These are phyloP conservation scores for Acorus gramineus DNA, from an alignment of 106 monocot genomes.

Conservation along the genomic window DNA sequence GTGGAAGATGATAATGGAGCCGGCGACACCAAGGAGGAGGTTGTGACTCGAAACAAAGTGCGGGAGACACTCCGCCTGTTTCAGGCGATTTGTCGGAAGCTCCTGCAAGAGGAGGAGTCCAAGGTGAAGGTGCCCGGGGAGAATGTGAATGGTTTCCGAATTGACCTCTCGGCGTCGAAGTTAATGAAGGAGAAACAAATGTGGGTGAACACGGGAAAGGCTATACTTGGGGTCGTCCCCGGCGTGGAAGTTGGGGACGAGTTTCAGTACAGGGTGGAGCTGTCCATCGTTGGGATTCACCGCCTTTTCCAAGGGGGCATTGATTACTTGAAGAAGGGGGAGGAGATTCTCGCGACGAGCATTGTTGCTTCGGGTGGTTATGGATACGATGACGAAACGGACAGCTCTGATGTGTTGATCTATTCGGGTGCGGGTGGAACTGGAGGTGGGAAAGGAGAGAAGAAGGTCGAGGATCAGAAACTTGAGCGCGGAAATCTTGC, in stretches of 20 bases:
- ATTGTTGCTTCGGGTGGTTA: constrained; percentile 78
- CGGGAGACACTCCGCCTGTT: constrained; percentile 49
- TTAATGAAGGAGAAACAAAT: constrained; percentile 45
- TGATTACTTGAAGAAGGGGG: constrained; percentile 31
- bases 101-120: constrained; percentile 61
- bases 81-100: constrained; percentile 53
- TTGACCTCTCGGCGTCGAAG: constrained; percentile 42
- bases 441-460: constrained; percentile 21
- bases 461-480: constrained; percentile 69
- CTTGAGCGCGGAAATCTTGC: constrained; percentile 80
- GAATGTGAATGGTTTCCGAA: constrained; percentile 8
- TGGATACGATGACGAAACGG: constrained; percentile 44
- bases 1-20: too few relatives aligned
- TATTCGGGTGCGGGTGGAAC: constrained; percentile 90
- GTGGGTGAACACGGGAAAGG: constrained; percentile 32
- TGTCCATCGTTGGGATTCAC: constrained; percentile 71
- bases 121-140: constrained; percentile 11
- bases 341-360: constrained; percentile 41
- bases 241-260: constrained; percentile 95
- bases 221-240: constrained; percentile 27
- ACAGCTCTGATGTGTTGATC: constrained; percentile 67
- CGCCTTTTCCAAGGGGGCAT: constrained; percentile 78
- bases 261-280: constrained; percentile 73
- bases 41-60: constrained; percentile 42
- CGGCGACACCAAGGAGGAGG: constrained; percentile 6